A percentile compares a stretch with the other conserved stretches of the same genome.
These are phyloP conservation scores for Drechslerella coelobrocha DNA, from an alignment of 2,329 filamentous ascomycete species.

Conservation along the genomic window DNA sequence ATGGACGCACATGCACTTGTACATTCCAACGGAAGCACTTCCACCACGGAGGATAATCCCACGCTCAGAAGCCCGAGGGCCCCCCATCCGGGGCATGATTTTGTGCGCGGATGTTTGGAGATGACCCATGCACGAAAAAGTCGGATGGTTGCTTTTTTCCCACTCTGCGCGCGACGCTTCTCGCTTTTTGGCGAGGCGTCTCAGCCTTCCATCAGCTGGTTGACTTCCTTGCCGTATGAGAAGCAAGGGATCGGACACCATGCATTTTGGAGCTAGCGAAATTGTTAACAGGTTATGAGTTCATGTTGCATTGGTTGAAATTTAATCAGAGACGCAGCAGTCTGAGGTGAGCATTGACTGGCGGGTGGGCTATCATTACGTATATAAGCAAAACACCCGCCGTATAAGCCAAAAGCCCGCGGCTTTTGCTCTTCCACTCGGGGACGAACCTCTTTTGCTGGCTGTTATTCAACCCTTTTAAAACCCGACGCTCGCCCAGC, in stretches of 20 bases:
- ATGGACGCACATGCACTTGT: neutral
- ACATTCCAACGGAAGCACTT: no score
- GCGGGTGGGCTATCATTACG: constrained; percentile 18
- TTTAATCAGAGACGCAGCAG: constrained; percentile 11
- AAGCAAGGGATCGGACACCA: constrained; percentile 38
- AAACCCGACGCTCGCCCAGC: neutral
- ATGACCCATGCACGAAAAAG: neutral
- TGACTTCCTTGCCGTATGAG: constrained; percentile 19
- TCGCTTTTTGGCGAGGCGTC: constrained; percentile 36
- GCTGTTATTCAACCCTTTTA: constrained; percentile 4
- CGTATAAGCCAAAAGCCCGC: constrained; percentile 50
- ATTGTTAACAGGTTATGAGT: constrained; percentile 38
- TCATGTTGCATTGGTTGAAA: constrained; percentile 49
- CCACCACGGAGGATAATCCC: neutral
- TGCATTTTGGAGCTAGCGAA: constrained; percentile 45
- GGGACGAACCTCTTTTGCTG: constrained; percentile 18
- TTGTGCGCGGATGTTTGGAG: neutral
- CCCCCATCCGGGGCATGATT: neutral
- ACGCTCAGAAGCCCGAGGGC: neutral
- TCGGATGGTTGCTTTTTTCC: neutral
- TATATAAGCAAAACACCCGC: constrained; percentile 51
- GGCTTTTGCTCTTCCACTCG: constrained; percentile 45
- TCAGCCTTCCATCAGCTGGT: constrained; percentile 25
- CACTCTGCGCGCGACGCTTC: constrained; percentile 3
- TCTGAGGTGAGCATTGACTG: constrained; percentile 2